These are phyloP conservation scores for Apophysomyces elegans DNA, from an alignment of 371 early-diverging fungal genomes.

Conservation along the genomic window DNA sequence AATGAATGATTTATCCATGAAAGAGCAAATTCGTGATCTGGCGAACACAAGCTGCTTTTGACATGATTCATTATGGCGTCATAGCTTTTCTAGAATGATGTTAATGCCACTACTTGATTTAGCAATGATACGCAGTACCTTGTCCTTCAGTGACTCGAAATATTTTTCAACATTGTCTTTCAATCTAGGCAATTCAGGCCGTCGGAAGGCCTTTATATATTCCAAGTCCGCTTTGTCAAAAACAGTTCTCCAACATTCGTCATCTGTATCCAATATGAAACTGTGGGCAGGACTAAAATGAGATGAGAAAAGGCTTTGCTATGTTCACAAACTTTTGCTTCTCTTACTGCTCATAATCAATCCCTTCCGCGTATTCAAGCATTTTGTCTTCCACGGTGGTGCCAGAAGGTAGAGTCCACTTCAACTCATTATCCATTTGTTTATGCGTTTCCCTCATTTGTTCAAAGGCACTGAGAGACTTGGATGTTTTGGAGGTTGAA, in stretches of 20 bases:
- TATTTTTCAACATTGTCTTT: background rate
- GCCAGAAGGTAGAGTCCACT: background rate
- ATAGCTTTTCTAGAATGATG: background rate
- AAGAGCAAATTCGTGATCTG: background rate
- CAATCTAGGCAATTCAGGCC: background rate
- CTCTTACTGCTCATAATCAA: constrained; percentile 6
- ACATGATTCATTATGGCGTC: background rate
- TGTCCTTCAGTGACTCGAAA: background rate
- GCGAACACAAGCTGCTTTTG: background rate
- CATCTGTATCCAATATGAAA: background rate
- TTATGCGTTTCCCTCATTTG: background rate
- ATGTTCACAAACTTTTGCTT: background rate
- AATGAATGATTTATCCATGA: constrained; percentile 3
- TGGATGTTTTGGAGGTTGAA: background rate
- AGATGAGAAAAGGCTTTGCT: background rate
- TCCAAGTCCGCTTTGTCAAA: background rate
- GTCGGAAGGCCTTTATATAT: background rate
- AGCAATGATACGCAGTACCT: background rate
- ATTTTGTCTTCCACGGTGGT: background rate
- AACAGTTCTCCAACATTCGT: background rate
- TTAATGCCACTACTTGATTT: background rate
- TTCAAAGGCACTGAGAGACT: background rate
- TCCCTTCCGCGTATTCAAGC: background rate
- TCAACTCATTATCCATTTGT: background rate
- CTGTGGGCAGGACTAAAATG: background rate